Evolutionary conservation across 345 rosid genomes (phyloP).

Genomic region (Arabis hirsuta): DNA sequence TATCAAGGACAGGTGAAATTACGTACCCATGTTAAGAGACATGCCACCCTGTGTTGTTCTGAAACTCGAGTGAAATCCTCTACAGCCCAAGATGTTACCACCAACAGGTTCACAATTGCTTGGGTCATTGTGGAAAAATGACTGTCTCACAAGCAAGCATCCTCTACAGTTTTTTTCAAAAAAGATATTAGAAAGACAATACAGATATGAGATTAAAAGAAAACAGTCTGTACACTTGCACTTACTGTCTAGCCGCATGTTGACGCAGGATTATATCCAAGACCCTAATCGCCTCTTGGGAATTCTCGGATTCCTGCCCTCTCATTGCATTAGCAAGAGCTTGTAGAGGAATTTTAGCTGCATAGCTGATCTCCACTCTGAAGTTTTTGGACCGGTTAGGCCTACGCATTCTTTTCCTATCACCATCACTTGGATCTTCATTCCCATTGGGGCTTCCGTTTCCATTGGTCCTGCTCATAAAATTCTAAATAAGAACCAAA

Average conservation of each 20-base stretch:
- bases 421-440: conserved; percentile 47
- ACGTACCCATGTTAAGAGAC: conserved; percentile 80
- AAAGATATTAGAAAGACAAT: conserved; percentile 12
- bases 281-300: conserved; percentile 82
- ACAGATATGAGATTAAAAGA: neutral
- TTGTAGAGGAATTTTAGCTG: conserved; percentile 81
- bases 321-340: conserved; percentile 82
- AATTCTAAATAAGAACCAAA: conserved; percentile 14
- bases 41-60: conserved; percentile 85
- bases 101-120: conserved; percentile 72
- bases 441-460: conserved; percentile 59
- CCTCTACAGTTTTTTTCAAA: conserved; percentile 35
- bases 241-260: conserved; percentile 90
- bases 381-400: conserved; percentile 63
- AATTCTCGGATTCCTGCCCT: conserved; percentile 82
- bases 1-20: conserved; percentile 15
- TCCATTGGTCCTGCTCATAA: conserved; percentile 56
- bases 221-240: neutral
- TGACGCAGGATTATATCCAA: conserved; percentile 83
- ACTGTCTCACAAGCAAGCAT: conserved; percentile 78
- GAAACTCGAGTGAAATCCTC: conserved; percentile 89
- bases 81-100: conserved; percentile 82
- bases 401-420: conserved; percentile 67
- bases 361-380: conserved; percentile 74
- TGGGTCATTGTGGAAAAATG: conserved; percentile 78